Evolutionary conservation across 371 early-diverging fungal species (phyloP).

Genomic region (Zopfochytrium polystomum): DNA sequence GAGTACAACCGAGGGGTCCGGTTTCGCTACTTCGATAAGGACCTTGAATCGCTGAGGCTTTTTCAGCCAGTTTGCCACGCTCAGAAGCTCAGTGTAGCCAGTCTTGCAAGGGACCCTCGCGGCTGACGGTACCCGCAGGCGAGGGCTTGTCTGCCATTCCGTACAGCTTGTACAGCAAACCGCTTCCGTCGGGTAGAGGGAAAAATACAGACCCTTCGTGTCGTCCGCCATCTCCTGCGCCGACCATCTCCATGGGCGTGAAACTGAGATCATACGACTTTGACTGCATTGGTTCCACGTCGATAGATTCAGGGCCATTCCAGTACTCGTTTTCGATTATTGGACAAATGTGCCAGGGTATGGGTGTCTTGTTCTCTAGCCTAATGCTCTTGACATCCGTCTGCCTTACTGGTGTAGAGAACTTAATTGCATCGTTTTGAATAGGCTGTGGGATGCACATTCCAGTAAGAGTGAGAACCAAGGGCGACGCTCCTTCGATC

Average conservation of each 20-base stretch:
- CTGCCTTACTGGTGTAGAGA: constrained; percentile 47
- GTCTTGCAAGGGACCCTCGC: constrained; percentile 57
- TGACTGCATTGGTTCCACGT: constrained; percentile 48
- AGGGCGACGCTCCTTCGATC: constrained; percentile 41
- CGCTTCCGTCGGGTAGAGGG: constrained; percentile 56
- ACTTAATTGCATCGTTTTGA: constrained; percentile 49
- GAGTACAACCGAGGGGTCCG: constrained; percentile 49
- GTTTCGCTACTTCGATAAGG: constrained; percentile 42
- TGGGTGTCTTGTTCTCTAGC: constrained; percentile 43
- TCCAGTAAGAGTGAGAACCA: constrained; percentile 48
- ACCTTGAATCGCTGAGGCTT: constrained; percentile 48
- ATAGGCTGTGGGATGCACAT: constrained; percentile 50
- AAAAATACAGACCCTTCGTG: constrained; percentile 58
- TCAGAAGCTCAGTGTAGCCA: constrained; percentile 42
- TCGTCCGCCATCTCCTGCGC: constrained; percentile 48
- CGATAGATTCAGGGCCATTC: constrained; percentile 46
- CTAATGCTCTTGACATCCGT: constrained; percentile 46
- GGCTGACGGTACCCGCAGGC: constrained; percentile 39
- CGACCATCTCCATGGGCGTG: constrained; percentile 42
- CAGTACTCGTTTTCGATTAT: constrained; percentile 55
- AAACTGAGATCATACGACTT: constrained; percentile 50
- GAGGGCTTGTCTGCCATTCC: constrained; percentile 53
- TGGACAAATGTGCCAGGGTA: constrained; percentile 50
- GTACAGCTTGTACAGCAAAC: constrained; percentile 49
- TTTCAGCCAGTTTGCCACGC: constrained; percentile 52